phyloP scores from a whole-genome alignment of 1,284 basidiomycete genomes.

The Ceratobasidium sp. region DNA sequence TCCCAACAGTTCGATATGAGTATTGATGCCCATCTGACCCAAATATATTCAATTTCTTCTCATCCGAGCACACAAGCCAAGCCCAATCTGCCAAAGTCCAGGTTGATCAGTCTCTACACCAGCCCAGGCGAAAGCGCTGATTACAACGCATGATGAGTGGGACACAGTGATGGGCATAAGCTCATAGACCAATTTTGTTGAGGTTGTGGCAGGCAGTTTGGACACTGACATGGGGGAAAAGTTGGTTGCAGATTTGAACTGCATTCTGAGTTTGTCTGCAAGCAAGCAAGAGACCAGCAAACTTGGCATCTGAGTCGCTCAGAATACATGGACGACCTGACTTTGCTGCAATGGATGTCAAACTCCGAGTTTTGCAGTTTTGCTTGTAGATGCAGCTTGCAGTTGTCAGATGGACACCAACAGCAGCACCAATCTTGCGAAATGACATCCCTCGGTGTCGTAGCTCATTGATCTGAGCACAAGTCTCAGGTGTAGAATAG shows the following conservation, averaged over 20 bases:
- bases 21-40: constrained; percentile 30
- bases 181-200: not conserved
- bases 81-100: constrained; percentile 27
- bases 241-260: not conserved
- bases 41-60: constrained; percentile 24
- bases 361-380: constrained; percentile 21
- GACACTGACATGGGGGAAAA: constrained; percentile 21
- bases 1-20: constrained; percentile 6
- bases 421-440: not conserved
- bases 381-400: constrained; percentile 13
- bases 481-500: constrained; percentile 16
- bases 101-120: not conserved
- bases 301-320: constrained; percentile 14
- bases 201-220: constrained; percentile 16
- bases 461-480: constrained; percentile 7
- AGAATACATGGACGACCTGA: constrained; percentile 14
- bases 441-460: constrained; percentile 13
- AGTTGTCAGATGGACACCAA: constrained; percentile 16
- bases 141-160: not conserved
- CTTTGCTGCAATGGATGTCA: constrained; percentile 12
- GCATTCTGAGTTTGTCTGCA: not conserved
- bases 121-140: not conserved
- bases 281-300: constrained; percentile 5
- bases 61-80: not conserved
- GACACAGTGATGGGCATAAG: not conserved